Conservation (phyloP, 140 eudicot genomes). For the Anethum foeniculum region DNA sequence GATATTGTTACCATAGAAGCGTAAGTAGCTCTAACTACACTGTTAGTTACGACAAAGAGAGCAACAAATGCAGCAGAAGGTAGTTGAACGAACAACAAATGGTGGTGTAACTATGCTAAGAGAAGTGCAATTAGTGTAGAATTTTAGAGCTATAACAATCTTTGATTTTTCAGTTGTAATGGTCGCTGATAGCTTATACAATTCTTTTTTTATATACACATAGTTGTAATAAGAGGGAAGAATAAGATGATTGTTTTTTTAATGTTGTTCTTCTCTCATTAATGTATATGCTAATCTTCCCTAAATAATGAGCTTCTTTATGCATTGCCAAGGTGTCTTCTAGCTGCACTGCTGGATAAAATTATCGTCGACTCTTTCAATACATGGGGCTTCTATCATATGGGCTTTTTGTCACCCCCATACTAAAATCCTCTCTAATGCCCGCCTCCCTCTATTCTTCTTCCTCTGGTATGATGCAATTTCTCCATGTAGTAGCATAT, state of each 20-base stretch:
- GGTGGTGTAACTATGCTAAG: not conserved
- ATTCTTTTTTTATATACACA: not conserved
- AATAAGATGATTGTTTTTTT: too few species aligned
- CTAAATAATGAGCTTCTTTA: too few species aligned
- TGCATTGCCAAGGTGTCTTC: too few species aligned
- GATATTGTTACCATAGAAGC: conserved; percentile 58
- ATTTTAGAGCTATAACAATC: not conserved
- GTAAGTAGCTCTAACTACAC: conserved; percentile 76
- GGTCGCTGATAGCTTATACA: too few species aligned
- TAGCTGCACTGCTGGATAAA: too few species aligned
- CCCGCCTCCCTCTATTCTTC: conserved; percentile 28
- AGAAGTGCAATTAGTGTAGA: not conserved
- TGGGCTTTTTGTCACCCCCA: too few species aligned
- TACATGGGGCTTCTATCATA: too few species aligned
- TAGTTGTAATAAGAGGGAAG: too few species aligned
- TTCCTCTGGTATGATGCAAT: not conserved
- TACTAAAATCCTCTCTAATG: conserved; percentile 16
- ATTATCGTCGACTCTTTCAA: too few species aligned
- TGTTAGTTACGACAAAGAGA: conserved; percentile 59
- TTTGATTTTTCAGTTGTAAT: too few species aligned
- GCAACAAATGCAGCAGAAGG: conserved; percentile 32
- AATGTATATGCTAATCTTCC: too few species aligned
- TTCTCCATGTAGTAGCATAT: not conserved
- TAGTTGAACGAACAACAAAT: not conserved
- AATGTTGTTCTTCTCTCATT: too few species aligned